These are phyloP conservation scores for Davidsoniella eucalypti DNA, from an alignment of 2,329 filamentous ascomycete genomes.

Conservation along the genomic window DNA sequence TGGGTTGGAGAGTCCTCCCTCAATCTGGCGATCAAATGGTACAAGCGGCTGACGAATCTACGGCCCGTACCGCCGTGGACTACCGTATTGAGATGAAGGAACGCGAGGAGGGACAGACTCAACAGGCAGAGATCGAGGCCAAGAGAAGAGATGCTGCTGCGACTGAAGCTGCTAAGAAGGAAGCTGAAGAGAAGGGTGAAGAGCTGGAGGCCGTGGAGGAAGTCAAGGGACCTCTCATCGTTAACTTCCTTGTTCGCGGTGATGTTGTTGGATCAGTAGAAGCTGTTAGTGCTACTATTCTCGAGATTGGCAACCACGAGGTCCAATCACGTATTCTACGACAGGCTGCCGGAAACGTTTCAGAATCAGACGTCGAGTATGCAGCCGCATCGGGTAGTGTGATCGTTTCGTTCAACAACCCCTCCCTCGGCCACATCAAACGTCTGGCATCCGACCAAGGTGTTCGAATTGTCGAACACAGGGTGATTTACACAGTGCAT, in stretches of 20 bases:
- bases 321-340: conserved; percentile 62
- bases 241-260: conserved; percentile 79
- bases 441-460: conserved; percentile 52
- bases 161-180: conserved; percentile 22
- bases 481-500: conserved; percentile 65
- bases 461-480: conserved; percentile 70
- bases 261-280: conserved; percentile 92
- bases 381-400: conserved; percentile 59
- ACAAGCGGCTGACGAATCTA: conserved; percentile 62
- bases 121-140: conserved; percentile 59
- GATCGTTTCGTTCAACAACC: conserved; percentile 75
- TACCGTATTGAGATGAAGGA: conserved; percentile 60
- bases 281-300: conserved; percentile 63
- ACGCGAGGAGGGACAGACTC: conserved; percentile 58
- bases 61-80: conserved; percentile 60
- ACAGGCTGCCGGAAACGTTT: conserved; percentile 59
- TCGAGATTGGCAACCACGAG: conserved; percentile 69
- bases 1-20: conserved; percentile 81
- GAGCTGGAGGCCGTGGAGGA: conserved; percentile 25
- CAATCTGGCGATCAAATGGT: conserved; percentile 75
- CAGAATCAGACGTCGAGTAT: conserved; percentile 78
- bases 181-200: conserved; percentile 19
- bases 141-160: conserved; percentile 40
- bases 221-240: conserved; percentile 27
- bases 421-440: conserved; percentile 49